Evolutionary conservation across 164 flowering plant species (phyloP), one percentile per base, ranked within the genome.

Genomic region (Cinnamomum chago): DNA sequence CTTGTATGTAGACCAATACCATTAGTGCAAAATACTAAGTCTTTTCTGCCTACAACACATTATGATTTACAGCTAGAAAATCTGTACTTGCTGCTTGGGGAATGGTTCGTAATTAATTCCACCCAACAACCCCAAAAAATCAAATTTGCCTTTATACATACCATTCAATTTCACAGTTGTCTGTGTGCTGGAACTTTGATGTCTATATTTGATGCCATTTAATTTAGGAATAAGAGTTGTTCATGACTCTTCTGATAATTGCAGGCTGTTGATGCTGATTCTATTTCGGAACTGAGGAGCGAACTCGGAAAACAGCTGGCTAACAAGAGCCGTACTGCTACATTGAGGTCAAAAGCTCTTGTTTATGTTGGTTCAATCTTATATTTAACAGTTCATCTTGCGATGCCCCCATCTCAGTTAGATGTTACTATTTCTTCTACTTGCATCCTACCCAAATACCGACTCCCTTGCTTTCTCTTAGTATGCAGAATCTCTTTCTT

Each of bases 221-320:
- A 64, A 64, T 64, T 64, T 64, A 2, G 24, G 27, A 64, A 24
- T 58, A 30, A 51, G 40, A 62, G 20, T 20, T 50, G 2, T 69
- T 52, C 72, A 55, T 24, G 60, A 14, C 25, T 70, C 40, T 52
- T 70, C 23, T 52, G 55, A 11, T 62, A 33, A 25, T 58, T 73
- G 58, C 79, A 92, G 92, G 97, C 98, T 75, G 97, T 88, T 18
- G 64, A 91, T 83, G 93, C 92, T 23, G 98, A 94, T 85, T 81
- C 88, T 66, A 67, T 91, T 71, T 72, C 88, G 70, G 85, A 89
- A 74, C 62, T 94, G 77, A 85, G 98, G 80, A 94, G 97, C 84
- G 97, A 94, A 81, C 88, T 94, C 33, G 98, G 96, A 60, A 81
- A 91, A 79, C 94, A 94, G 76, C 75, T 94, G 75, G 97, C 97